A percentile compares a stretch with the other conserved stretches of the same genome.
phyloP scores from a whole-genome alignment of 345 rosid species.

The Draba incana region DNA sequence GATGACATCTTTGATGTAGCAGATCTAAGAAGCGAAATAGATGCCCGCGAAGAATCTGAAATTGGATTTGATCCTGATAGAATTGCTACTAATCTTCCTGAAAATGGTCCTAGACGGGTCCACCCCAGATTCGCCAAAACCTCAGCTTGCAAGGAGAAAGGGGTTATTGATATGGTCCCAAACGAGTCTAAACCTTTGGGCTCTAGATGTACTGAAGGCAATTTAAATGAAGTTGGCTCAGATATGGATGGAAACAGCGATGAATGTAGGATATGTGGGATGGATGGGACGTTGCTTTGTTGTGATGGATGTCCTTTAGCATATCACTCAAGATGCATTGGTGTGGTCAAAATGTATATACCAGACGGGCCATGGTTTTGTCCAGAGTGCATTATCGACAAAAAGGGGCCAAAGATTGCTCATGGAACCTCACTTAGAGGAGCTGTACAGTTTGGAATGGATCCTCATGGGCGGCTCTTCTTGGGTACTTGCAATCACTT shows the following conservation, averaged over 20 bases:
- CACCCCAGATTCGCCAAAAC: slow-evolving; percentile 73
- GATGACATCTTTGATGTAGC: slow-evolving; percentile 72
- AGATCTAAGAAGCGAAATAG: slow-evolving; percentile 69
- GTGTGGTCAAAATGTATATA: slow-evolving; percentile 71
- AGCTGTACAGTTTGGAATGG: slow-evolving; percentile 74
- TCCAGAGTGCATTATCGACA: slow-evolving; percentile 73
- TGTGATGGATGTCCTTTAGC: slow-evolving; percentile 94
- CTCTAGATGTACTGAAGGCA: slow-evolving; percentile 40
- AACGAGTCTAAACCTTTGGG: slow-evolving; percentile 40
- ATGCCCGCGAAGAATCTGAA: slow-evolving; percentile 69
- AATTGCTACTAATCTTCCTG: slow-evolving; percentile 39
- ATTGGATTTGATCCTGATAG: slow-evolving; percentile 75
- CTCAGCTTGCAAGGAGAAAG: slow-evolving; percentile 62
- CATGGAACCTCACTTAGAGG: slow-evolving; percentile 69
- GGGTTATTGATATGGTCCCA: slow-evolving; percentile 49
- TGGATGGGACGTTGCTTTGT: slow-evolving; percentile 88
- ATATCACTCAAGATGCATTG: slow-evolving; percentile 88
- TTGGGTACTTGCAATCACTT: slow-evolving; percentile 83
- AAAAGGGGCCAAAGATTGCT: slow-evolving; percentile 54
- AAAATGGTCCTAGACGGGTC: slow-evolving; percentile 65
- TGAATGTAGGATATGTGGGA: slow-evolving; percentile 90
- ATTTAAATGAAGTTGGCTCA: slow-evolving; percentile 40
- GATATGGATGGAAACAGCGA: slow-evolving; percentile 72
- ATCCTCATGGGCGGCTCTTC: slow-evolving; percentile 70
- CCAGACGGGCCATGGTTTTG: slow-evolving; percentile 89